Conservation (phyloP, 208 protist genomes). For the Acanthamoeba polyphaga region DNA sequence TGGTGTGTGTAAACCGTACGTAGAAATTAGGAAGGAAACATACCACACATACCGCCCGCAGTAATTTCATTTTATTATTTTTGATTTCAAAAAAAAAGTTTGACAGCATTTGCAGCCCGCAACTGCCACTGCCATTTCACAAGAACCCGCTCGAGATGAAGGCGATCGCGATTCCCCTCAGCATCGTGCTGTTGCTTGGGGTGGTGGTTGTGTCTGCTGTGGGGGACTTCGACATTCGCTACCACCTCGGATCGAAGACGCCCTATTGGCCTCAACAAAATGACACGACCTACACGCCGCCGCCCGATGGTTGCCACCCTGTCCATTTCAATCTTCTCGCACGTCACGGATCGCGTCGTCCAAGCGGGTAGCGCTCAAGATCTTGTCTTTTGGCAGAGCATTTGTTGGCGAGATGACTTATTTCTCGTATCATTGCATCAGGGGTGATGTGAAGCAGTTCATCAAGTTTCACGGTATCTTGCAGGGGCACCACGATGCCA, state of each 20-base stretch:
- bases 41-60: no score
- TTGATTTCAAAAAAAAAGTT: no score
- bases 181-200: not conserved
- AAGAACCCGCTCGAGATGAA: not conserved
- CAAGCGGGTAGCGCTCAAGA: not conserved
- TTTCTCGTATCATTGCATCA: not conserved
- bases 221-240: conserved; percentile 6
- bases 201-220: not conserved
- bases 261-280: conserved; percentile 35
- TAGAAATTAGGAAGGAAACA: no score
- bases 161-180: not conserved
- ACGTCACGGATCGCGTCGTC: conserved; percentile 15
- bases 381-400: not conserved
- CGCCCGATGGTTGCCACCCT: not conserved
- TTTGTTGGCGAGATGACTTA: not conserved
- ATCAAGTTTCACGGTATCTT: not conserved
- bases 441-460: conserved; percentile 1
- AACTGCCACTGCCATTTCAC: no score
- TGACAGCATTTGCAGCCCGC: no score
- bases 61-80: no score
- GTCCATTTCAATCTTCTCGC: conserved; percentile 1
- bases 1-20: no score
- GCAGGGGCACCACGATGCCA: not conserved
- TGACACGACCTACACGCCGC: not conserved
- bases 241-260: conserved; percentile 36